Percentiles rank a stretch among this genome's conserved stretches.
phyloP scores from a whole-genome alignment of 192 early-diverging fungal species.

The Linnemannia zychae region DNA sequence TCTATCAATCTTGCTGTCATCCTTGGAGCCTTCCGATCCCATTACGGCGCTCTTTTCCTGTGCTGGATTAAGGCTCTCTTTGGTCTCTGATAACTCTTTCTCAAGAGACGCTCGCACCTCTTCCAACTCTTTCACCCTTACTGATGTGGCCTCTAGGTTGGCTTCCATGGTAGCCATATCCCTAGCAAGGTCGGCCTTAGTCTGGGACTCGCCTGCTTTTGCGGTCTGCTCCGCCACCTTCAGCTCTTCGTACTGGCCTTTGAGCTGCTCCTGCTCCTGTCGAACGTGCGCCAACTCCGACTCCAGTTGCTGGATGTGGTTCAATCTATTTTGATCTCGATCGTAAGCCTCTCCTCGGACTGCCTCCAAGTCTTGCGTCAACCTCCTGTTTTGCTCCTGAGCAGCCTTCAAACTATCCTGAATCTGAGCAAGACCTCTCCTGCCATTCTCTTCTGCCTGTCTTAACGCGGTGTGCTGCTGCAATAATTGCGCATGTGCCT shows the following conservation, averaged over 20 bases:
- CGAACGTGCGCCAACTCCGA: conserved; percentile 18
- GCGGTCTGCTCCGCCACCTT: conserved; percentile 43
- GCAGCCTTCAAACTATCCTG: conserved; percentile 21
- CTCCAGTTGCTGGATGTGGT: conserved; percentile 28
- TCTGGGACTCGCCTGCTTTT: conserved; percentile 45
- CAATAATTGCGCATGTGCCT: conserved; percentile 36
- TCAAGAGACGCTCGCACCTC: conserved; percentile 18
- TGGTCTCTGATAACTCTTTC: conserved; percentile 29
- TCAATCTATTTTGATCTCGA: conserved; percentile 6
- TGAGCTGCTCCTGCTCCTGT: conserved; percentile 25
- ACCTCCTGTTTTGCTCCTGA: conserved; percentile 12
- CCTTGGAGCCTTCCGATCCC: neutral
- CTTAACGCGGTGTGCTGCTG: conserved; percentile 15
- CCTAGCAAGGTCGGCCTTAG: conserved; percentile 23
- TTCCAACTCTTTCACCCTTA: conserved; percentile 25
- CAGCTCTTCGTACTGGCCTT: conserved; percentile 29
- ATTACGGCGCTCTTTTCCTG: neutral
- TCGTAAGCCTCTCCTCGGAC: conserved; percentile 5
- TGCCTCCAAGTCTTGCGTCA: conserved; percentile 20
- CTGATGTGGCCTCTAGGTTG: conserved; percentile 14
- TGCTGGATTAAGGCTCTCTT: conserved; percentile 18
- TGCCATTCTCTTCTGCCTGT: conserved; percentile 32
- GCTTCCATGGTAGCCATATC: conserved; percentile 27
- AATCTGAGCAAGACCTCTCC: conserved; percentile 17
- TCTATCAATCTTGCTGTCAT: conserved; percentile 15